phyloP scores from a whole-genome alignment of 2,329 filamentous ascomycete genomes.

The Balansia obtecta region DNA sequence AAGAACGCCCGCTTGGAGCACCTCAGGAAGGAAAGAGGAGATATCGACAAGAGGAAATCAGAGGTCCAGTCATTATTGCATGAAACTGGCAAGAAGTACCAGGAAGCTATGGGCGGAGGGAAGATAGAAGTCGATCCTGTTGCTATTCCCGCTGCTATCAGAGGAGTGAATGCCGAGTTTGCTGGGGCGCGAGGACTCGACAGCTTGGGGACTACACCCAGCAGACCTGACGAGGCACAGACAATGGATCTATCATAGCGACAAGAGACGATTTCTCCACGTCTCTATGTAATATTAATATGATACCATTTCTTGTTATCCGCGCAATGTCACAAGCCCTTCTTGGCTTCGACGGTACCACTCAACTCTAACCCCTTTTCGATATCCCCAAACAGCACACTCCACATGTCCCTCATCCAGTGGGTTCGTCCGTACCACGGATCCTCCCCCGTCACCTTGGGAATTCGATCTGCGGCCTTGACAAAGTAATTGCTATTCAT shows the following conservation, averaged over 20 bases:
- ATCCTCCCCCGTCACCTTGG: constrained; percentile 21
- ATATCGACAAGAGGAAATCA: constrained; percentile 55
- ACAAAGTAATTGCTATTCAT: constrained; percentile 23
- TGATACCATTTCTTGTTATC: neutral
- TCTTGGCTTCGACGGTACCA: constrained; percentile 15
- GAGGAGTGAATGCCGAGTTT: constrained; percentile 10
- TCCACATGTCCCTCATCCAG: constrained; percentile 18
- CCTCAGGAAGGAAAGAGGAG: constrained; percentile 53
- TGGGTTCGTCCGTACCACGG: constrained; percentile 25
- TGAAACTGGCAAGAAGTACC: constrained; percentile 59
- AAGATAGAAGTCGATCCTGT: constrained; percentile 6
- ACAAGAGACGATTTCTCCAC: neutral
- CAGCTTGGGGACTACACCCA: constrained; percentile 21
- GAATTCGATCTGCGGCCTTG: constrained; percentile 22
- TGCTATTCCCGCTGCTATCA: constrained; percentile 1
- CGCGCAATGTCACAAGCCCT: constrained; percentile 11
- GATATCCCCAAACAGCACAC: constrained; percentile 18
- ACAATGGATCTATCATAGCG: constrained; percentile 10
- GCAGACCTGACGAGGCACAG: constrained; percentile 11
- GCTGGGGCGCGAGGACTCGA: constrained; percentile 23
- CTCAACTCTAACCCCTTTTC: constrained; percentile 20
- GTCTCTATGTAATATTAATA: neutral
- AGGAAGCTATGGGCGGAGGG: constrained; percentile 27
- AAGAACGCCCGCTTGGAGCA: constrained; percentile 53
- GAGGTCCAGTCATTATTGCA: constrained; percentile 73